A percentile compares a stretch with the other conserved stretches of the same genome.
These are phyloP conservation scores for Aspergillus pseudonomiae DNA, from an alignment of 2,329 filamentous ascomycete species.

Conservation along the genomic window DNA sequence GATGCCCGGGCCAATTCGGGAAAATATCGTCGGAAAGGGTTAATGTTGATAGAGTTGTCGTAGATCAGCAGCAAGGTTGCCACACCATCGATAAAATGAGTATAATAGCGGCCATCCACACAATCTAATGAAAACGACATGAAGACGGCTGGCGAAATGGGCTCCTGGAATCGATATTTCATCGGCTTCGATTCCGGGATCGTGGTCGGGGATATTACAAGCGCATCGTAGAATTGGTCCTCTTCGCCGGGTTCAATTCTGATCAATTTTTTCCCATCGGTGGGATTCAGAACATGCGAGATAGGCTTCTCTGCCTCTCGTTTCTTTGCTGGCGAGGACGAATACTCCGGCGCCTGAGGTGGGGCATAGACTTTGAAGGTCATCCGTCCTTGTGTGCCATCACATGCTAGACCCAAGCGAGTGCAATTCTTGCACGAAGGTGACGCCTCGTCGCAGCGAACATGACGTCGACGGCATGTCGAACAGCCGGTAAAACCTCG, in stretches of 20 bases:
- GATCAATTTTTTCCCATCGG: constrained; percentile 1
- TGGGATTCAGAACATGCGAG: constrained; percentile 10
- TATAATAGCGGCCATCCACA: constrained; percentile 37
- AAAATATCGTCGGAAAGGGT: constrained; percentile 39
- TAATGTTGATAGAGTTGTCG: constrained; percentile 40
- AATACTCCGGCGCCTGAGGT: constrained; percentile 23
- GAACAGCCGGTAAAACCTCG: constrained; percentile 47
- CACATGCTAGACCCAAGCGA: constrained; percentile 36
- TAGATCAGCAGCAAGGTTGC: constrained; percentile 40
- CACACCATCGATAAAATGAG: constrained; percentile 39
- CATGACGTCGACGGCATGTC: constrained; percentile 45
- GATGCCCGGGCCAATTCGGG: constrained; percentile 38
- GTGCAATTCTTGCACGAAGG: constrained; percentile 44
- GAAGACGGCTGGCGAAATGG: constrained; percentile 23
- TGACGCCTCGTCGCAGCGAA: constrained; percentile 40
- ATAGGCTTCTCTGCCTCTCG: constrained; percentile 23
- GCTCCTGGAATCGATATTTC: constrained; percentile 32
- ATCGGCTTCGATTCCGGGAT: constrained; percentile 19
- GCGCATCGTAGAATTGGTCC: constrained; percentile 19
- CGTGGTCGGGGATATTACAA: constrained; percentile 32
- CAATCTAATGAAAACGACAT: constrained; percentile 26
- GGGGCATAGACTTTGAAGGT: constrained; percentile 43
- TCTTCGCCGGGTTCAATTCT: constrained; percentile 17
- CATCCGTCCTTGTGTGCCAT: constrained; percentile 40
- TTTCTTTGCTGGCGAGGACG: constrained; percentile 21